Conservation (phyloP, 1,284 basidiomycete species). For the Xerocomus amazonicus region DNA sequence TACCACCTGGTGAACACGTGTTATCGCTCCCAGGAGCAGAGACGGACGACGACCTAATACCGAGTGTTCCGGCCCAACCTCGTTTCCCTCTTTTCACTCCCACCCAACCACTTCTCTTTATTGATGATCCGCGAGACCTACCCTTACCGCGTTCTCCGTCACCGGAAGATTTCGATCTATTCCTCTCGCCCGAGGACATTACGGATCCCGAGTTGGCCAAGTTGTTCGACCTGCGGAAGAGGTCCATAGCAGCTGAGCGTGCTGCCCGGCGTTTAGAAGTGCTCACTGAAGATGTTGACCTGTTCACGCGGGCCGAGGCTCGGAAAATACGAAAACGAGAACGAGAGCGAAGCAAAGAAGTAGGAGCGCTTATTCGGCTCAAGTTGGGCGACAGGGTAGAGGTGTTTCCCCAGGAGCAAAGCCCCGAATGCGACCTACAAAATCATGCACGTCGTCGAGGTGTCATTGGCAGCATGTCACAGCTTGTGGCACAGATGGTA, state of each 20-base stretch:
- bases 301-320: conserved; percentile 44
- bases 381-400: conserved; percentile 37
- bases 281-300: conserved; percentile 34
- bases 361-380: conserved; percentile 47
- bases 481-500: conserved; percentile 57
- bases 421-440: conserved; percentile 21
- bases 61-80: conserved; percentile 10
- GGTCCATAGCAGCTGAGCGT: conserved; percentile 40
- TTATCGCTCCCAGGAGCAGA: conserved; percentile 40
- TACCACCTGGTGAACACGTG: conserved; percentile 20
- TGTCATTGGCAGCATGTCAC: conserved; percentile 39
- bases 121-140: conserved; percentile 40
- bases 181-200: conserved; percentile 33
- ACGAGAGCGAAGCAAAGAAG: conserved; percentile 50
- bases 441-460: conserved; percentile 22
- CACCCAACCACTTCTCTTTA: conserved; percentile 34
- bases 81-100: conserved; percentile 14
- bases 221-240: conserved; percentile 39
- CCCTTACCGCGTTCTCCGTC: conserved; percentile 44
- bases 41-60: conserved; percentile 36
- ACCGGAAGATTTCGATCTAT: conserved; percentile 42
- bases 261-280: conserved; percentile 38
- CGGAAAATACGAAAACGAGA: conserved; percentile 44
- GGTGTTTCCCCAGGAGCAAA: conserved; percentile 21
- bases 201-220: conserved; percentile 40